These are phyloP conservation scores for Microsporum canis DNA, from an alignment of 2,329 filamentous ascomycete species.

Conservation along the genomic window DNA sequence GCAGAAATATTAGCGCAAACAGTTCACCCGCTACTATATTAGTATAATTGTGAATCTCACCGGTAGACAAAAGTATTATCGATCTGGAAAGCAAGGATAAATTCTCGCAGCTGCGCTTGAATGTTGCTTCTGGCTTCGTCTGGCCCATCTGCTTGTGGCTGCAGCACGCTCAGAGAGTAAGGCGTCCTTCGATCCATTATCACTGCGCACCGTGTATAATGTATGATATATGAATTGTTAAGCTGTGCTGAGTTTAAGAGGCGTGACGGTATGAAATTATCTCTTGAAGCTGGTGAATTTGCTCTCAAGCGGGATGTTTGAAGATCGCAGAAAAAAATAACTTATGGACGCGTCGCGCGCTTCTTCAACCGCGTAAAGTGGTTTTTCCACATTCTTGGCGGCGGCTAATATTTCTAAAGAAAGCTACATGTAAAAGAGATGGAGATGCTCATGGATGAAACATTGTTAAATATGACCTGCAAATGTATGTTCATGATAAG, in stretches of 20 bases:
- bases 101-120: slow-evolving; percentile 72
- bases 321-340: neutral
- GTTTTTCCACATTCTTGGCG: slow-evolving; percentile 13
- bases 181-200: slow-evolving; percentile 78
- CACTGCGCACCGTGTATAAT: neutral
- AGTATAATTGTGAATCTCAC: slow-evolving; percentile 37
- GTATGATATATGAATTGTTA: neutral
- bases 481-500: no score
- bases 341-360: slow-evolving; percentile 24
- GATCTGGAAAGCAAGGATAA: slow-evolving; percentile 85
- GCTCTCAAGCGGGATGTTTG: neutral
- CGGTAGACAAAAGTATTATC: slow-evolving; percentile 94
- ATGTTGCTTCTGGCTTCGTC: slow-evolving; percentile 61
- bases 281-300: neutral
- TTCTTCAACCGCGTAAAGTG: slow-evolving; percentile 30
- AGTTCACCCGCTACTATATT: neutral
- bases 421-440: no score
- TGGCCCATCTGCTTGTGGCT: slow-evolving; percentile 52
- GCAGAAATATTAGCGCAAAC: neutral
- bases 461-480: neutral
- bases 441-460: neutral
- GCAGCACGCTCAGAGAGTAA: slow-evolving; percentile 73
- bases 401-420: neutral
- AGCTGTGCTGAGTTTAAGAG: neutral
- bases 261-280: neutral